phyloP scores from a whole-genome alignment of 2,329 filamentous ascomycete genomes.

The Bisporella sp. region DNA sequence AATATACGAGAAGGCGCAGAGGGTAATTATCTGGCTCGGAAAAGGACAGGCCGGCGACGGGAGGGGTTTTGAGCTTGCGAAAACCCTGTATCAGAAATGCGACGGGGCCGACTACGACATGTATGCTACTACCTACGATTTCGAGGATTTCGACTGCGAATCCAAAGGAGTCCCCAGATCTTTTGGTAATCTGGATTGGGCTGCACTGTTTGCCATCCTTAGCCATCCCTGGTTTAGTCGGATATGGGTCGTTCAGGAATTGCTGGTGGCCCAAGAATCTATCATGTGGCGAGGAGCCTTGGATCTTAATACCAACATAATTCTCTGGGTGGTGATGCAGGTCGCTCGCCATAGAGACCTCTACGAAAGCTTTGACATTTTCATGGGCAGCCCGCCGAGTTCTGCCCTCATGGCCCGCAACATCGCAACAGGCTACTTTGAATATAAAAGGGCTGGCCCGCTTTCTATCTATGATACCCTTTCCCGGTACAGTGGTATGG shows the following conservation, averaged over 20 bases:
- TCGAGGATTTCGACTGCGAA: background rate
- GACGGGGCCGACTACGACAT: background rate
- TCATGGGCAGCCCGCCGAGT: no score
- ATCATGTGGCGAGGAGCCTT: no score
- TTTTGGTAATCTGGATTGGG: background rate
- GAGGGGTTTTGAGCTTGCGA: background rate
- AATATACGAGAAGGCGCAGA: background rate
- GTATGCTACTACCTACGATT: background rate
- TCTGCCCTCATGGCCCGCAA: no score
- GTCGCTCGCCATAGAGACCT: no score
- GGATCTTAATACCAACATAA: no score
- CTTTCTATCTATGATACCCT: no score
- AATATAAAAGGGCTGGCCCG: no score
- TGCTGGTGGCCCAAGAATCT: no score
- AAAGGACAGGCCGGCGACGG: background rate
- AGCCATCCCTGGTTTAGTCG: background rate
- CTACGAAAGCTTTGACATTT: no score
- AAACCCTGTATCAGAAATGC: background rate
- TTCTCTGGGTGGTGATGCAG: no score
- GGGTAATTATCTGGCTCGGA: slow-evolving; percentile 1
- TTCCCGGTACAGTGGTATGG: no score
- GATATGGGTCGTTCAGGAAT: background rate
- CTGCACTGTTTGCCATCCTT: background rate
- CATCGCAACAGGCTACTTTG: no score
- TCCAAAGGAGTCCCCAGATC: background rate